Percentiles rank a stretch among this genome's conserved stretches.
phyloP scores from a whole-genome alignment of 192 early-diverging fungal genomes.

The Borealophlyctis nickersoniae region DNA sequence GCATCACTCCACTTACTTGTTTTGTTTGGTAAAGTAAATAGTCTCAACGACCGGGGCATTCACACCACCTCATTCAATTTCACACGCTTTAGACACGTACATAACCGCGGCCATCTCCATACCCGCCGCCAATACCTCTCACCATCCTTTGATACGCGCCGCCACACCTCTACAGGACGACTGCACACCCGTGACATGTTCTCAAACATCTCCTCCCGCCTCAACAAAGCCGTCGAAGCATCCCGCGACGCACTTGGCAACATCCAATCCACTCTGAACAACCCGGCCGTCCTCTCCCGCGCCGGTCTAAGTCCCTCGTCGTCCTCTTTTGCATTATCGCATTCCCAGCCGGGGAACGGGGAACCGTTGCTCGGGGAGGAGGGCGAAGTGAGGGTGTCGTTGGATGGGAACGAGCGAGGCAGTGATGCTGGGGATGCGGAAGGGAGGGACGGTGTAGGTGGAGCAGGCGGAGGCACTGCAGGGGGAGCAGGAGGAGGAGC shows the following conservation, averaged over 20 bases:
- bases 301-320: neutral
- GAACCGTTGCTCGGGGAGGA: neutral
- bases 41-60: too few species aligned
- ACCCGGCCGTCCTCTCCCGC: neutral
- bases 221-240: conserved; percentile 21
- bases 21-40: too few species aligned
- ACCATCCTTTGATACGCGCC: too few species aligned
- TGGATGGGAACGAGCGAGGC: neutral
- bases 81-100: too few species aligned
- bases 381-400: neutral
- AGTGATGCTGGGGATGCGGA: neutral
- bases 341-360: neutral
- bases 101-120: too few species aligned
- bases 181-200: neutral
- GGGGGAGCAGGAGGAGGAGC: neutral
- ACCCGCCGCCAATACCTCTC: too few species aligned
- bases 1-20: too few species aligned
- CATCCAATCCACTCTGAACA: conserved; percentile 11
- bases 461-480: neutral
- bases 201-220: conserved; percentile 7
- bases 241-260: conserved; percentile 28
- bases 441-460: neutral
- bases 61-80: too few species aligned
- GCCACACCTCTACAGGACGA: too few species aligned
- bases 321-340: neutral